Base-by-base conservation (phyloP, 192 early-diverging fungal genomes). In the Diversispora eburnea region DNA sequence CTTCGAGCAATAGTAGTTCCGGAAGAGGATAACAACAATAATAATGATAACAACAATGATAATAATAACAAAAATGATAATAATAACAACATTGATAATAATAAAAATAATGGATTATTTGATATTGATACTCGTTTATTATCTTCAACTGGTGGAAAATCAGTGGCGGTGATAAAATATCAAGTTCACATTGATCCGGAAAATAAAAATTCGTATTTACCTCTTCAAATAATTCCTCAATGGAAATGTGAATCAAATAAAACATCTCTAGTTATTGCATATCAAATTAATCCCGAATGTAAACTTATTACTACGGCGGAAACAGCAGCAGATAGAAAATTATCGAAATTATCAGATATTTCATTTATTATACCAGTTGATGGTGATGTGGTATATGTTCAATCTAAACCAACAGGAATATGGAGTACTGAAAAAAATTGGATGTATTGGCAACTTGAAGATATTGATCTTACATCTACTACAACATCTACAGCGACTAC, bases 171-270 rank as follows among this genome's bases (percentile, higher is more conserved):
- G 22, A 61, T 82, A 25, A 82, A 82, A 67, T 82, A 82, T 54
- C 81, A 82, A 56, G 78, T 79, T 45, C 72, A 60, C 49, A 76
- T 74, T 1, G 59, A 68, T 7, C 65, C 74, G 39, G 78, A 82
- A 33, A 68, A 75, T 41, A 57, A 64, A 72, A 8, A 51, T 52
- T 43, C 67, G 70, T 55, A 75, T 73, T 66, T 71, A 66, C 72
- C 86, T 33, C 12, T 80, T 65, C 73, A 69, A 59, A 71, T 78
- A 56, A 55, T 76, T 74, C 84, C 84, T 2, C 74, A 82, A 6
- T 88, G 86, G 86, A 88, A 86, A 70, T 84, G 80, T 49, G 84
- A 88, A 70, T 65, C 77, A 4, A 77, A 83, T 46, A 67, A 82
- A 74, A 81, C 84, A 3, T 70, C 81, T 8, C 60, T 88, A 9